These are phyloP conservation scores for Mucor saturninus DNA, from an alignment of 371 early-diverging fungal genomes.

Conservation along the genomic window DNA sequence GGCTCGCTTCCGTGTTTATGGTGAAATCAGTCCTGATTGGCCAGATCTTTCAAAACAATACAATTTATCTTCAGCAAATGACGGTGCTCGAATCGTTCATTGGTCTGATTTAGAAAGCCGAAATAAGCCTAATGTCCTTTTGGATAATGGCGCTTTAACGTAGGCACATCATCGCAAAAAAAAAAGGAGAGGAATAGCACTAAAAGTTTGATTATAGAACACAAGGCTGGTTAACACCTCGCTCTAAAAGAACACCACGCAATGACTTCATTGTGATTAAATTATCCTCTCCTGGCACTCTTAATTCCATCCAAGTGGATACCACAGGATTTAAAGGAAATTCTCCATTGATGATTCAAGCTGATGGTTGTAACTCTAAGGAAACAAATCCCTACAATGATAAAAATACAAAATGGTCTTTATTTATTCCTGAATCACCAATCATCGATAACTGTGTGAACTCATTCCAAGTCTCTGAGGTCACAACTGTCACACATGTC, in stretches of 20 bases:
- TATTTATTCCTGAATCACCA: slow-evolving; percentile 8
- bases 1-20: slow-evolving; percentile 80
- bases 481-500: slow-evolving; percentile 23
- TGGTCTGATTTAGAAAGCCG: slow-evolving; percentile 74
- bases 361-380: slow-evolving; percentile 34
- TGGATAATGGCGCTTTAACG: slow-evolving; percentile 58
- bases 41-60: slow-evolving; percentile 39
- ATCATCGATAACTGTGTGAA: neutral
- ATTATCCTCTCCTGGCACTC: slow-evolving; percentile 67
- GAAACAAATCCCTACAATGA: slow-evolving; percentile 30
- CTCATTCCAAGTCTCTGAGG: neutral
- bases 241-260: slow-evolving; percentile 58
- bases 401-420: slow-evolving; percentile 21
- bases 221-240: slow-evolving; percentile 78
- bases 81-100: slow-evolving; percentile 74
- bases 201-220: slow-evolving; percentile 30
- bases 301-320: slow-evolving; percentile 71
- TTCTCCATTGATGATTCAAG: slow-evolving; percentile 22
- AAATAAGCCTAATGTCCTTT: slow-evolving; percentile 66
- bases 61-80: slow-evolving; percentile 74
- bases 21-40: slow-evolving; percentile 65
- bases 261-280: slow-evolving; percentile 72
- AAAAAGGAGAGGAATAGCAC: neutral
- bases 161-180: slow-evolving; percentile 7
- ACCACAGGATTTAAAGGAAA: slow-evolving; percentile 66